Evolutionary conservation across 495 filamentous ascomycete species (phyloP).

Genomic region (Aspergillus leporis): DNA sequence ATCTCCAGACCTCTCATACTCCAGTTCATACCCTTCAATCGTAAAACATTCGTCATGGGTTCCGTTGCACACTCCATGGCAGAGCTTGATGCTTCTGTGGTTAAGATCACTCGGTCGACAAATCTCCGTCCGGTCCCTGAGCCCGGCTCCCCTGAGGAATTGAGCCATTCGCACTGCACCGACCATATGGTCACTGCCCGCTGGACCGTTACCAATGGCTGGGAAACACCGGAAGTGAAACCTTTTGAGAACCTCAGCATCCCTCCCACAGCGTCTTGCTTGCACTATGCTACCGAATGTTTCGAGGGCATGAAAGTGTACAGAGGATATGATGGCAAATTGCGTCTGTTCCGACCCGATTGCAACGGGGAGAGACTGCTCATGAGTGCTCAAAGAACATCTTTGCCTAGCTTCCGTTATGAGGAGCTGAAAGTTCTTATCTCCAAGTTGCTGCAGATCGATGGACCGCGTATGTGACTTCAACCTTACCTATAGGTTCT

Average conservation of each 20-base stretch:
- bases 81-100: slow-evolving; percentile 70
- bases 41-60: slow-evolving; percentile 32
- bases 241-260: slow-evolving; percentile 80
- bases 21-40: background rate
- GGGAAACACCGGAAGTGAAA: slow-evolving; percentile 74
- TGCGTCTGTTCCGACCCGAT: slow-evolving; percentile 84
- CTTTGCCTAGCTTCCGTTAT: slow-evolving; percentile 73
- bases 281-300: slow-evolving; percentile 29
- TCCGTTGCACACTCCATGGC: slow-evolving; percentile 34
- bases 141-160: slow-evolving; percentile 52
- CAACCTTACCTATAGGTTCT: background rate
- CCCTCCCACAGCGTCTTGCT: slow-evolving; percentile 73
- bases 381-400: slow-evolving; percentile 69
- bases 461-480: slow-evolving; percentile 39
- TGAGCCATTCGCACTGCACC: slow-evolving; percentile 64
- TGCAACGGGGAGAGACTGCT: slow-evolving; percentile 74
- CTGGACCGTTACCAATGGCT: slow-evolving; percentile 70
- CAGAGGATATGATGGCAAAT: slow-evolving; percentile 29
- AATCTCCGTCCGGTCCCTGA: slow-evolving; percentile 67
- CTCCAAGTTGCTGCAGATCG: slow-evolving; percentile 58
- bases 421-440: slow-evolving; percentile 74
- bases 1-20: slow-evolving; percentile 6
- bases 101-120: slow-evolving; percentile 67
- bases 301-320: slow-evolving; percentile 31
- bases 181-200: slow-evolving; percentile 85